Percentiles rank a stretch among this genome's conserved stretches.
Conservation (phyloP, 2,329 filamentous ascomycete genomes). For the Cladophialophora immunda region DNA sequence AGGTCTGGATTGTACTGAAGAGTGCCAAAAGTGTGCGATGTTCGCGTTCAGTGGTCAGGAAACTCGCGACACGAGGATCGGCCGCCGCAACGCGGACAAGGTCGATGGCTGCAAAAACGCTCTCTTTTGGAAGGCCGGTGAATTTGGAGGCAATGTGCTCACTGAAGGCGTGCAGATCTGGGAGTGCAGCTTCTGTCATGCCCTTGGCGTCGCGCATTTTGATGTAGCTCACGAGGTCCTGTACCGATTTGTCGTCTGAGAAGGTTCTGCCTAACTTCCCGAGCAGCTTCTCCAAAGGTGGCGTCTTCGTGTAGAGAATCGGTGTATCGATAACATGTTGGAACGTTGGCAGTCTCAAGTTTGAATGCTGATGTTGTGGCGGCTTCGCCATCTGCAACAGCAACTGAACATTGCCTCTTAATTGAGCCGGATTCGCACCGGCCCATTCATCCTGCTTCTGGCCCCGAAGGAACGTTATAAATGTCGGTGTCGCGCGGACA, state of each 20-base stretch:
- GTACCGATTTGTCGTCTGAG: conserved; percentile 68
- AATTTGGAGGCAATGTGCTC: conserved; percentile 67
- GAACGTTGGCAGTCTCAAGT: conserved; percentile 74
- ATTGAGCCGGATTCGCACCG: conserved; percentile 73
- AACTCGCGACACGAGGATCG: conserved; percentile 81
- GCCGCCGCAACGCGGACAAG: conserved; percentile 79
- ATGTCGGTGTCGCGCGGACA: conserved; percentile 83
- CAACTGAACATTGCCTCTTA: conserved; percentile 76
- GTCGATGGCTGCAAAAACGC: conserved; percentile 84
- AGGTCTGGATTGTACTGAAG: conserved; percentile 53
- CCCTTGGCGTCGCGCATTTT: conserved; percentile 58
- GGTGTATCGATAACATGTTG: conserved; percentile 70
- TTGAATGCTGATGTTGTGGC: conserved; percentile 74
- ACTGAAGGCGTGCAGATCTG: conserved; percentile 73
- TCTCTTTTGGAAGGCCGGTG: conserved; percentile 66
- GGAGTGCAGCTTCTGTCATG: conserved; percentile 73
- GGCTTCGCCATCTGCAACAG: conserved; percentile 79
- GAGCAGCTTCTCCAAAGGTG: conserved; percentile 82
- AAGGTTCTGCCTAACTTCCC: conserved; percentile 73
- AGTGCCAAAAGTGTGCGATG: conserved; percentile 71
- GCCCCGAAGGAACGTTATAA: conserved; percentile 83
- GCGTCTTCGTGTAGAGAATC: conserved; percentile 79
- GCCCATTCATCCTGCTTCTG: conserved; percentile 81
- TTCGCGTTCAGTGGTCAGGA: conserved; percentile 77
- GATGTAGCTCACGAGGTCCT: conserved; percentile 75